Base-by-base conservation (phyloP, 495 filamentous ascomycete species). In the Amorphotheca resinae region DNA sequence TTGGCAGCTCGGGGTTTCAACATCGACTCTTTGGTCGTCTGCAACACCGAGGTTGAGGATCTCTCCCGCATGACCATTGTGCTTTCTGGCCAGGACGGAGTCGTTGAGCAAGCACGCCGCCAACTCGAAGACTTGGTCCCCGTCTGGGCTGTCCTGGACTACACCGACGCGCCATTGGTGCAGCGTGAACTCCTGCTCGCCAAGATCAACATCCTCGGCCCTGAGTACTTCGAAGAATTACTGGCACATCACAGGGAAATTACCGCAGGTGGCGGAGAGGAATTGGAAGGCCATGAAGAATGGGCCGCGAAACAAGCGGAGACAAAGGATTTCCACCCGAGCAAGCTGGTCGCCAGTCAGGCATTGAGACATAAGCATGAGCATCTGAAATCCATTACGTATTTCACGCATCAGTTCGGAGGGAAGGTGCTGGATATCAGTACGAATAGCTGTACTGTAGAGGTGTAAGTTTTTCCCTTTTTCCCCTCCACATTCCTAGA, bases 21-120 rank as follows among this genome's bases (percentile, higher is more conserved):
- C 68, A 98, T 98, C 59, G 91, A 98, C 74, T 89, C 83, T 42
- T 69, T 98, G 44, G 91, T 98, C 37, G 91, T 98, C 30, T 96
- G 91, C 68, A 87, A 83, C 60, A 98, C 91, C 33, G 91, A 95
- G 64, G 89, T 98, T n/a, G 86, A 86, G 51, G 89, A 98, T 54
- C 67, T 98, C 22, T 93, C 86, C 16, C 87, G 91, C 53, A 98
- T 98, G 91, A 96, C 91, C 30, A 98, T 98, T 50, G 91, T 98
- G 43, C 71, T 98, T 32, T 82, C 83, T 44, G 91, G 91, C 28
- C 89, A 95, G 64, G 88, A 96, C 54, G 91, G 88, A 36, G 91
- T 98, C 16, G 88, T 98, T 12, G 91, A 98, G 70, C 91, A 98
- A 67, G 91, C 91, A 34, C 80, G 91, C 31, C 74, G 91, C 42